A percentile compares a stretch with the other conserved stretches of the same genome.
Evolutionary conservation across 306 rosid genomes (phyloP).

Genomic region (Senna siamea): DNA sequence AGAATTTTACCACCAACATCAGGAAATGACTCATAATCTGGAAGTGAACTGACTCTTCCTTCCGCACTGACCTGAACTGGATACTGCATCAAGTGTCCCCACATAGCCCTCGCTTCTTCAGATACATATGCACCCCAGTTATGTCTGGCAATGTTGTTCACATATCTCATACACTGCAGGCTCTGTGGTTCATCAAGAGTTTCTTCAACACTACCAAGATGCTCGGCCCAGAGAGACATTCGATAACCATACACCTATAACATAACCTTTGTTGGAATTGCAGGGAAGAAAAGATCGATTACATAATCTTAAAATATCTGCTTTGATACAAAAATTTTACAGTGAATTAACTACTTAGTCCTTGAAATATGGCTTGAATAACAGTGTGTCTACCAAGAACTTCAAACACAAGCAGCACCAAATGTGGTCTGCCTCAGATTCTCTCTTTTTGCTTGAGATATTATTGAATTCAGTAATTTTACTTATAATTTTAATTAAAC

Average conservation of each 20-base stretch:
- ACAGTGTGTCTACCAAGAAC: too few relatives aligned
- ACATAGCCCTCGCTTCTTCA: slow-evolving; percentile 40
- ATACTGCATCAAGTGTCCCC: slow-evolving; percentile 56
- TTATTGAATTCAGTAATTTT: too few relatives aligned
- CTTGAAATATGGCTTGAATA: too few relatives aligned
- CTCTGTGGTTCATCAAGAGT: slow-evolving; percentile 44
- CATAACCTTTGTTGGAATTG: background rate
- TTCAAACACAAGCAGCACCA: too few relatives aligned
- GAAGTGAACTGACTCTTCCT: slow-evolving; percentile 43
- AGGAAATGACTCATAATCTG: slow-evolving; percentile 43
- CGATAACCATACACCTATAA: slow-evolving; percentile 57
- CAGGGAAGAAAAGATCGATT: background rate
- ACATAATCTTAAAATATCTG: too few relatives aligned
- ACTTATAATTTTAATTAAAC: too few relatives aligned
- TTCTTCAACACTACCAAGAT: slow-evolving; percentile 48
- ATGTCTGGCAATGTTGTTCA: slow-evolving; percentile 38
- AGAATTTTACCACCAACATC: slow-evolving; percentile 62
- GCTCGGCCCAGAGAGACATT: slow-evolving; percentile 64
- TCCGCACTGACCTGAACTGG: slow-evolving; percentile 45
- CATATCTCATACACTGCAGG: slow-evolving; percentile 41
- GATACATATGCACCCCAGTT: slow-evolving; percentile 53
- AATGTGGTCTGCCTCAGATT: too few relatives aligned
- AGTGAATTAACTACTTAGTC: background rate
- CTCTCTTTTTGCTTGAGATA: too few relatives aligned
- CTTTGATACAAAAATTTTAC: too few relatives aligned